Base-by-base conservation (phyloP, 1,284 basidiomycete species). In the Leccinum solheimii region DNA sequence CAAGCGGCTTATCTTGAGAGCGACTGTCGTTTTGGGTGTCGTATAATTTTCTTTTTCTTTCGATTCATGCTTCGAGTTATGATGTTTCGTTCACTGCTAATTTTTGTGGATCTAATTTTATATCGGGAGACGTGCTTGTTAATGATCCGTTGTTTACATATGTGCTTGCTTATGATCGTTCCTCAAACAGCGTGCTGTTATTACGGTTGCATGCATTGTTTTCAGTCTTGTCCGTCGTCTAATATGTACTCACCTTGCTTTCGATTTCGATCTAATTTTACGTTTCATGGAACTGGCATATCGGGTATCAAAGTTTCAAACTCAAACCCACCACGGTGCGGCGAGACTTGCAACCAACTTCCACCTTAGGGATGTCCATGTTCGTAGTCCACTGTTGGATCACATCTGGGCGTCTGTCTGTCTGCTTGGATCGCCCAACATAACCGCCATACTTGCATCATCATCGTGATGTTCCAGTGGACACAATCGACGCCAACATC, bases 1-100 rank as follows among this genome's bases (percentile, higher is more conserved):
- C 40, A 81, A 76, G 71, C 81, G 84, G 66, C 79, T 83, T 38
- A 91, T 88, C 66, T 72, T 94, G 66, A 78, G 92, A 52, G 90
- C 89, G 49, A 92, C 88, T 3, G 82, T 94, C 57, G 81, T 92
- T 43, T 74, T 92, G 62, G 91, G 90, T 5, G 74, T 92, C 55
- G 85, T 92, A 50, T 92, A 79, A 30, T n/a, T 1, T 19, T 27
- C 16, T 58, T 52, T 38, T 2, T 16, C 57, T 30, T 27, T 27
- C 16, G 30, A 62, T 19, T 55, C 19, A 43, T 63, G 66, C 55
- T 36, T 68, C 19, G n/a, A 59, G 56, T 32, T n/a, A n/a, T n/a
- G n/a, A 45, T 55, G n/a, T 21, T 48, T 40, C 26, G 13, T 52
- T 14, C 27, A 38, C 19, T 62, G 48, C 19, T 54, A 9, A 14